Evolutionary conservation across 1,284 basidiomycete species (phyloP).

Genomic region (Puccinia brachypodii): DNA sequence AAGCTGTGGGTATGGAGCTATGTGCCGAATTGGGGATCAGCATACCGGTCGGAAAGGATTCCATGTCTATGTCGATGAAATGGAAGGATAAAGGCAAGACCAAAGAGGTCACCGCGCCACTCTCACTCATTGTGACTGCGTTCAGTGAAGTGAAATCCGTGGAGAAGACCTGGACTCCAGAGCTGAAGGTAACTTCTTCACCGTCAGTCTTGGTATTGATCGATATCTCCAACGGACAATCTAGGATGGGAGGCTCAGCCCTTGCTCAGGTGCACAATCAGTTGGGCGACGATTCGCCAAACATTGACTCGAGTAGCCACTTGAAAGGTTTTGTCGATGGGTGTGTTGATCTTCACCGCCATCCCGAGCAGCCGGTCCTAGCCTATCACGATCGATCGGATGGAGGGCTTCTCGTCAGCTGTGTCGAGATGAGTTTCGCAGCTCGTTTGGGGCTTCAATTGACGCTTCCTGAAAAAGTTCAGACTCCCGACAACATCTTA

Average conservation of each 20-base stretch:
- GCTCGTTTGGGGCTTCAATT: constrained; percentile 77
- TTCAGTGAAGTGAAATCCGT: constrained; percentile 85
- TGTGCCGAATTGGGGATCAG: constrained; percentile 92
- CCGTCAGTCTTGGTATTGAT: constrained; percentile 77
- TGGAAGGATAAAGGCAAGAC: constrained; percentile 67
- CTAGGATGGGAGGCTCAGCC: constrained; percentile 89
- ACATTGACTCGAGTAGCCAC: constrained; percentile 75
- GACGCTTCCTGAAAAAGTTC: constrained; percentile 61
- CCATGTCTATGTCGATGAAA: constrained; percentile 99
- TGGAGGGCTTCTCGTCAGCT: constrained; percentile 85
- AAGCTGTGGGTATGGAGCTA: constrained; percentile 87
- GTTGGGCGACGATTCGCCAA: constrained; percentile 81
- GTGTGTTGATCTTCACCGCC: constrained; percentile 66
- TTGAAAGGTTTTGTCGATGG: constrained; percentile 80
- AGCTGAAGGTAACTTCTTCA: constrained; percentile 62
- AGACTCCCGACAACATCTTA: constrained; percentile 60
- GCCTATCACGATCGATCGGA: constrained; percentile 99
- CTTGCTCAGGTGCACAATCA: constrained; percentile 93
- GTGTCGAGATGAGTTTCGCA: constrained; percentile 96
- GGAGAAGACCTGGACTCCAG: constrained; percentile 85
- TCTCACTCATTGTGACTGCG: constrained; percentile 91
- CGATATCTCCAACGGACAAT: constrained; percentile 80
- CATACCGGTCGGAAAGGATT: constrained; percentile 98
- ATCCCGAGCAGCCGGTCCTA: constrained; percentile 68
- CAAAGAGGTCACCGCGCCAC: constrained; percentile 77